Percentiles rank a stretch among this genome's conserved stretches.
Conservation (phyloP, 495 filamentous ascomycete genomes). For the Daldinia caldariorum region DNA sequence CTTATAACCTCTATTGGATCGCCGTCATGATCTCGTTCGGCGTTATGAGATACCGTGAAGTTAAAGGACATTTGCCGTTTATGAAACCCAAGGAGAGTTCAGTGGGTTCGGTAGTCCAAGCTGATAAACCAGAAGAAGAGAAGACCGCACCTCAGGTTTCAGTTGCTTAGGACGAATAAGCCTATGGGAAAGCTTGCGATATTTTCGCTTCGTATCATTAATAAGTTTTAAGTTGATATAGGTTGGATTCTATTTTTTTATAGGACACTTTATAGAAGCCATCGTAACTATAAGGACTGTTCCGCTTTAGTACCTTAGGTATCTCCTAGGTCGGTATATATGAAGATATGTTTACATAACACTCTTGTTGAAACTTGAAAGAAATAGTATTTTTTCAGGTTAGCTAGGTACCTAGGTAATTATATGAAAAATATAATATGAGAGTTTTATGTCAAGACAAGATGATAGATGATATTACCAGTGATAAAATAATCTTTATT, state of each 20-base stretch:
- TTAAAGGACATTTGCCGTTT: slow-evolving; percentile 72
- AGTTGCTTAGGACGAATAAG: slow-evolving; percentile 13
- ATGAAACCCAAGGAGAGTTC: slow-evolving; percentile 51
- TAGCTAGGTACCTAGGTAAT: too few relatives aligned
- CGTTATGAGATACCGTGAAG: slow-evolving; percentile 72
- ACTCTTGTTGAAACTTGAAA: not conserved
- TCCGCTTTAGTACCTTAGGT: not conserved
- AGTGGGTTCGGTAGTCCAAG: not conserved
- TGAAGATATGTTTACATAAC: not conserved
- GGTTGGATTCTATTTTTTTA: not conserved
- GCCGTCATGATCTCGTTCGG: slow-evolving; percentile 69
- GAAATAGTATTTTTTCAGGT: too few relatives aligned
- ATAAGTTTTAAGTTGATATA: not conserved
- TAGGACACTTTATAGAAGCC: not conserved
- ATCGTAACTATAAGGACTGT: not conserved
- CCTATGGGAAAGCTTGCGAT: not conserved
- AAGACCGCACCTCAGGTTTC: slow-evolving; percentile 3
- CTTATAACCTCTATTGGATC: slow-evolving; percentile 91
- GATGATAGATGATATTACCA: too few relatives aligned
- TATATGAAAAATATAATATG: not conserved
- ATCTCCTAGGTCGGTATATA: not conserved
- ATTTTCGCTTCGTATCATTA: not conserved
- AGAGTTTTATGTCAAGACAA: too few relatives aligned
- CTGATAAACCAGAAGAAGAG: slow-evolving; percentile 6
- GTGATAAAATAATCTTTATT: not conserved